phyloP scores from a whole-genome alignment of 352 stramenopile species.

The Phytopythium oedochilum region DNA sequence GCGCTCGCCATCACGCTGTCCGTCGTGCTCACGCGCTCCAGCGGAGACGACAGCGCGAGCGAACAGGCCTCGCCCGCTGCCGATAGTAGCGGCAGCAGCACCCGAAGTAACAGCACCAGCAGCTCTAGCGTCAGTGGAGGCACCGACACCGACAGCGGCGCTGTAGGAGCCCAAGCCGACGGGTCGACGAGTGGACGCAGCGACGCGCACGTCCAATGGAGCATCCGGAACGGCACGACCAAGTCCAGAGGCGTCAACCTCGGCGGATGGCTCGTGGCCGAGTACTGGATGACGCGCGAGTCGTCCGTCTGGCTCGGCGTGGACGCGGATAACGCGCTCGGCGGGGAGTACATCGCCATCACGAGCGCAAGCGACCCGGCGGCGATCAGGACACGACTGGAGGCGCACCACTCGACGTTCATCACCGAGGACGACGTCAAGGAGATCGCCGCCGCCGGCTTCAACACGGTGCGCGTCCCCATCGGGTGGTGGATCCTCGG shows the following conservation, averaged over 20 bases:
- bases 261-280: slow-evolving; percentile 54
- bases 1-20: neutral
- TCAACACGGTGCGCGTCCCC: slow-evolving; percentile 24
- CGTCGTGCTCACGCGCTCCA: neutral
- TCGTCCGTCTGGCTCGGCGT: slow-evolving; percentile 58
- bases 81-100: neutral
- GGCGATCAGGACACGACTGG: neutral
- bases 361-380: neutral
- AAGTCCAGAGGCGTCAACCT: slow-evolving; percentile 42
- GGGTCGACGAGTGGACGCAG: too few relatives aligned
- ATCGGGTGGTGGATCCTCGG: slow-evolving; percentile 19
- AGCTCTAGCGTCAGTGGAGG: too few relatives aligned
- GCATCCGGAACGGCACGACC: slow-evolving; percentile 6
- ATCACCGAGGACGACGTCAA: slow-evolving; percentile 48
- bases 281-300: slow-evolving; percentile 50
- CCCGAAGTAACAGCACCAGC: too few relatives aligned
- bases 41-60: too few relatives aligned
- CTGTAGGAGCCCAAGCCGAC: too few relatives aligned
- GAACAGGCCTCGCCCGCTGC: neutral
- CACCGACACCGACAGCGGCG: too few relatives aligned
- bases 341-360: slow-evolving; percentile 17
- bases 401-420: slow-evolving; percentile 44
- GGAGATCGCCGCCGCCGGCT: slow-evolving; percentile 18
- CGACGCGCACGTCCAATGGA: slow-evolving; percentile 4
- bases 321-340: slow-evolving; percentile 17